Evolutionary conservation across 2,329 filamentous ascomycete genomes (phyloP), one percentile per base, ranked within the genome.

Genomic region (Fusarium xyrophilum): DNA sequence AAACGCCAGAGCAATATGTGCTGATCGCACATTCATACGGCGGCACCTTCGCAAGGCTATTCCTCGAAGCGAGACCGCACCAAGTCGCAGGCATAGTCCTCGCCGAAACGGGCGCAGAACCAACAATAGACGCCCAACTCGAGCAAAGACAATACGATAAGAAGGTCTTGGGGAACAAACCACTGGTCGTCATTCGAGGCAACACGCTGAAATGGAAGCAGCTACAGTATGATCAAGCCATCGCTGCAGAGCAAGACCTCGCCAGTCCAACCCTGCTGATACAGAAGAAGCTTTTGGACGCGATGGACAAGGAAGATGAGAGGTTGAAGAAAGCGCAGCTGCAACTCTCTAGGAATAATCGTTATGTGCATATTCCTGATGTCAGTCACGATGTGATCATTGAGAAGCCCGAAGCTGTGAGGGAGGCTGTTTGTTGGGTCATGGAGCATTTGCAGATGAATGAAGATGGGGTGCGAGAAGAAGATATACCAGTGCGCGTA

Each of bases 71-170:
- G 11, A 57, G 55, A 17, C 60, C 46, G 12, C 21, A 51, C 5
- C 44, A 68, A 12, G 59, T 73, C 7, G 68, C 63, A 1, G 70
- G 70, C 9, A 61, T 73, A 57, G 60, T 73, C 4, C 68, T 73
- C 7, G 70, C 58, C 3, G 70, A 73, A 21, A 73, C 70, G 1
- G 70, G 70, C 7, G 70, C 72, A 21, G 70, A 73, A 32, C 69
- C 70, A 10, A 67, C 42, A 14, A 46, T 68, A 44, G 66, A 58
- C 10, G 17, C 54, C 0, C 10, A 23, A 44, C 32, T 66, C 2
- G 70, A 71, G 25, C 42, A 71, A 27, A 10, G 43, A 4, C 70
- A 73, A 25, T 73, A 73, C 32, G 27, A 48, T 7, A 52, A 40
- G 2, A 51, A 48, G 17, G 52, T 71, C 4, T 7, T 73, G 2